Conservation (phyloP, 2,329 filamentous ascomycete species). For the Aspergillus thermomutatus region DNA sequence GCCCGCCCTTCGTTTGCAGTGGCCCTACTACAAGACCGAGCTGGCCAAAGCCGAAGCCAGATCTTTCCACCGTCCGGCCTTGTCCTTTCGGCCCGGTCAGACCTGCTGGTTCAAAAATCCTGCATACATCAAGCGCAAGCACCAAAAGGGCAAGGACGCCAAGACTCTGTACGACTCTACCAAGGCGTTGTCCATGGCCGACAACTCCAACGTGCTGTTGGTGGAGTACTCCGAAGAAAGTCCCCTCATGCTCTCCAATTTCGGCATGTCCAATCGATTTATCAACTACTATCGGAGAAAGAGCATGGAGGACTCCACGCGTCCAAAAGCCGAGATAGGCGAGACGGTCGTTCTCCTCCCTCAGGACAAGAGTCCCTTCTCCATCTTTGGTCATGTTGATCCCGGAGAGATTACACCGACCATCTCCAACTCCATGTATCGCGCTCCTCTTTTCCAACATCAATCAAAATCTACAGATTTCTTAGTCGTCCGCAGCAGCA, state of each 20-base stretch:
- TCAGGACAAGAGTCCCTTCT: constrained; percentile 94
- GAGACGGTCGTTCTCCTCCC: constrained; percentile 84
- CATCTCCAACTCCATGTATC: constrained; percentile 91
- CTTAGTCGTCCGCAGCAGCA: constrained; percentile 77
- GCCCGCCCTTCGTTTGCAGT: constrained; percentile 85
- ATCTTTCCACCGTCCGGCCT: constrained; percentile 78
- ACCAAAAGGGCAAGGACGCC: constrained; percentile 73
- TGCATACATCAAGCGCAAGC: constrained; percentile 73
- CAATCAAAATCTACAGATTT: constrained; percentile 76
- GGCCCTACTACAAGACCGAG: constrained; percentile 92
- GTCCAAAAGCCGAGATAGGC: constrained; percentile 79
- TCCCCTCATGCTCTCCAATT: constrained; percentile 87
- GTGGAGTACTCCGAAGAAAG: constrained; percentile 96
- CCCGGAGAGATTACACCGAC: constrained; percentile 87
- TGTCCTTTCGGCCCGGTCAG: constrained; percentile 69
- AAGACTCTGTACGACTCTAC: constrained; percentile 76
- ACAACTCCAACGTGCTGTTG: constrained; percentile 83
- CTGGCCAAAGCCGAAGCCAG: constrained; percentile 68
- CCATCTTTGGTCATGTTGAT: constrained; percentile 89
- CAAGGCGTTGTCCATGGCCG: constrained; percentile 78
- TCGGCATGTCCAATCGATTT: constrained; percentile 93
- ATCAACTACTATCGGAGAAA: constrained; percentile 96
- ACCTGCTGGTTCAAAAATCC: constrained; percentile 71
- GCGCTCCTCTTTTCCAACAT: constrained; percentile 90
- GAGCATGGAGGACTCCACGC: constrained; percentile 69